Conservation (phyloP, 2,329 filamentous ascomycete genomes). For the Aspergillus fructus region DNA sequence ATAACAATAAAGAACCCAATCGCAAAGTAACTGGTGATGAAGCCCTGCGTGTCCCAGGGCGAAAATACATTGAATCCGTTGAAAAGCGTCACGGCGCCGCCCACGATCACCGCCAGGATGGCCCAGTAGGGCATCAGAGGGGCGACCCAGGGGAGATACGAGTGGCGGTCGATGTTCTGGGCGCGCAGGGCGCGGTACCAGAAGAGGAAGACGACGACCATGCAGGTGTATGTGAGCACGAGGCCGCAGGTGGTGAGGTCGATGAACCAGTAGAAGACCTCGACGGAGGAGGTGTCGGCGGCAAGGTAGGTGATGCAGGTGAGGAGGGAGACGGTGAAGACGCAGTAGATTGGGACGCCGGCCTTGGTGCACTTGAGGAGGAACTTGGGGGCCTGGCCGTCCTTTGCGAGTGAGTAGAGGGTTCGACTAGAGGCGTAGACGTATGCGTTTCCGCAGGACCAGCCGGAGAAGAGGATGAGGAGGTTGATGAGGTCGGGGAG, state of each 20-base stretch:
- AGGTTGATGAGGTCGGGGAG: conserved; percentile 73
- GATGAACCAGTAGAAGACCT: conserved; percentile 70
- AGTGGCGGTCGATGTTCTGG: conserved; percentile 66
- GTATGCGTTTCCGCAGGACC: conserved; percentile 67
- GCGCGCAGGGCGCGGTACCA: conserved; percentile 68
- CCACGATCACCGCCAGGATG: conserved; percentile 58
- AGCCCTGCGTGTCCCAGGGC: conserved; percentile 46
- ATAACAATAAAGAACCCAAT: conserved; percentile 45
- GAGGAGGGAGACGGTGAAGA: conserved; percentile 62
- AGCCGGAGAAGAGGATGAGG: conserved; percentile 69
- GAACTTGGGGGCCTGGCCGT: conserved; percentile 54
- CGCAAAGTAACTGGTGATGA: conserved; percentile 54
- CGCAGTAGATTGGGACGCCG: conserved; percentile 71
- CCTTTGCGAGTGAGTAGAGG: conserved; percentile 48
- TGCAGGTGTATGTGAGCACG: conserved; percentile 55
- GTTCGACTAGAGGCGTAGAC: conserved; percentile 55
- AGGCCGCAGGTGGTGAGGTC: conserved; percentile 49
- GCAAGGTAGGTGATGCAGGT: conserved; percentile 71
- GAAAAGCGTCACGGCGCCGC: conserved; percentile 60
- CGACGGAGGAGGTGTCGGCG: conserved; percentile 60
- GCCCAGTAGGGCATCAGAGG: conserved; percentile 69
- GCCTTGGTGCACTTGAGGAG: conserved; percentile 58
- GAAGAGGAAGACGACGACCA: conserved; percentile 67
- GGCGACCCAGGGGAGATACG: conserved; percentile 65
- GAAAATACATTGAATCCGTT: conserved; percentile 58